Conservation (phyloP, 2,329 filamentous ascomycete species). For the Fusarium liriodendri region DNA sequence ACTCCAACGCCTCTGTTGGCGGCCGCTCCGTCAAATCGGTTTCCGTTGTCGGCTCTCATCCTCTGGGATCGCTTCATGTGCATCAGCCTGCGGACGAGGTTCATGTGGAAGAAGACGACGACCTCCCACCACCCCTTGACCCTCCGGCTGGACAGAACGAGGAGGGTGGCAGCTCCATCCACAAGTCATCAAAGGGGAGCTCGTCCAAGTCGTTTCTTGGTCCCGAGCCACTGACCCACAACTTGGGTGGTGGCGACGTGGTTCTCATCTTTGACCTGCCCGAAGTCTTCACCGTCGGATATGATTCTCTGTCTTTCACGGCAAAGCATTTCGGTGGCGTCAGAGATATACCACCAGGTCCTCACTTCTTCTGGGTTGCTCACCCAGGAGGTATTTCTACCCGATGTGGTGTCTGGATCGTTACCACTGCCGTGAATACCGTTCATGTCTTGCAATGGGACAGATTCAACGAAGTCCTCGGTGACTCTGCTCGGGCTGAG, state of each 20-base stretch:
- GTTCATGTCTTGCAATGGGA: constrained; percentile 67
- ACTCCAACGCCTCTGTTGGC: constrained; percentile 45
- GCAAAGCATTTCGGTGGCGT: constrained; percentile 64
- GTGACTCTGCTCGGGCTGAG: constrained; percentile 60
- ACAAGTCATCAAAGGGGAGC: neutral
- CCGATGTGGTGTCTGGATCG: constrained; percentile 69
- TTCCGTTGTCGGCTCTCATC: constrained; percentile 52
- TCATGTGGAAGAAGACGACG: constrained; percentile 39
- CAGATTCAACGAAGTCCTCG: constrained; percentile 64
- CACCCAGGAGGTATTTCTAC: constrained; percentile 59
- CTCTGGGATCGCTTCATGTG: constrained; percentile 57
- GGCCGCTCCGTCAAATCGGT: constrained; percentile 50
- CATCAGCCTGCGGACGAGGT: constrained; percentile 42
- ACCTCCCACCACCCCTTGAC: constrained; percentile 46
- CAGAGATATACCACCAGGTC: constrained; percentile 64
- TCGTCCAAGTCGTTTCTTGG: constrained; percentile 5
- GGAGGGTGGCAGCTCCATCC: neutral
- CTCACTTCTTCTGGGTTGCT: constrained; percentile 71
- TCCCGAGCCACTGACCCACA: constrained; percentile 38
- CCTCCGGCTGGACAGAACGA: constrained; percentile 19
- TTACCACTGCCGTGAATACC: constrained; percentile 48
- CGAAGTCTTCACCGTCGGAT: constrained; percentile 62
- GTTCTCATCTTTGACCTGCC: constrained; percentile 65
- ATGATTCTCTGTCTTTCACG: constrained; percentile 62
- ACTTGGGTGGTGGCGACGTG: constrained; percentile 58